Conservation (phyloP, 1,284 basidiomycete genomes). For the Neonothopanus nambi region DNA sequence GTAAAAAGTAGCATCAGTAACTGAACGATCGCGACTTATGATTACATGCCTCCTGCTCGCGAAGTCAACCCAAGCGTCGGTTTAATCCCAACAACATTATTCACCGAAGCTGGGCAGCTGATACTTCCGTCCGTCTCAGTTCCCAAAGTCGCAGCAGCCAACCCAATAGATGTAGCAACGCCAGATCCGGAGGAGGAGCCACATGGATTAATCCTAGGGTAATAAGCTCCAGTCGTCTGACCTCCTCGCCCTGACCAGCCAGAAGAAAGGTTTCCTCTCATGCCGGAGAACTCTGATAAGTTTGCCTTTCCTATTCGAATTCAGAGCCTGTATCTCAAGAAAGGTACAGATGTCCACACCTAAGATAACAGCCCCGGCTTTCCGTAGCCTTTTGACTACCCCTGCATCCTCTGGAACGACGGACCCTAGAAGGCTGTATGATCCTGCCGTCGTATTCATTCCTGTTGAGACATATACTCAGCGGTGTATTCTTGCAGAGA, state of each 20-base stretch:
- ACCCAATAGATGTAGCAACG: conserved; percentile 62
- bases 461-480: conserved; percentile 34
- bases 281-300: conserved; percentile 63
- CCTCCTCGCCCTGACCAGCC: conserved; percentile 72
- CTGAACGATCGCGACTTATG: no score
- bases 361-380: conserved; percentile 68
- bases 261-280: conserved; percentile 52
- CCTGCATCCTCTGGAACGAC: conserved; percentile 64
- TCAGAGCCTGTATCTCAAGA: neutral
- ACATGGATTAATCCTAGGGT: conserved; percentile 58
- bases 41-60: neutral
- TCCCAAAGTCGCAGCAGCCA: conserved; percentile 58
- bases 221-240: conserved; percentile 62
- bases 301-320: conserved; percentile 57
- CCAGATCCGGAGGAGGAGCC: conserved; percentile 69
- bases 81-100: conserved; percentile 5
- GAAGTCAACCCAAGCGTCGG: conserved; percentile 9
- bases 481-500: neutral
- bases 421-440: conserved; percentile 56
- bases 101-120: conserved; percentile 2
- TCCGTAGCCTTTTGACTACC: conserved; percentile 57
- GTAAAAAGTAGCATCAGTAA: no score
- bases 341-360: conserved; percentile 29
- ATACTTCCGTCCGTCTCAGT: conserved; percentile 71
- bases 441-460: conserved; percentile 69